A percentile compares a stretch with the other conserved stretches of the same genome.
phyloP scores from a whole-genome alignment of 176 grass and related monocot genomes.

The Coix lacrymajobi region DNA sequence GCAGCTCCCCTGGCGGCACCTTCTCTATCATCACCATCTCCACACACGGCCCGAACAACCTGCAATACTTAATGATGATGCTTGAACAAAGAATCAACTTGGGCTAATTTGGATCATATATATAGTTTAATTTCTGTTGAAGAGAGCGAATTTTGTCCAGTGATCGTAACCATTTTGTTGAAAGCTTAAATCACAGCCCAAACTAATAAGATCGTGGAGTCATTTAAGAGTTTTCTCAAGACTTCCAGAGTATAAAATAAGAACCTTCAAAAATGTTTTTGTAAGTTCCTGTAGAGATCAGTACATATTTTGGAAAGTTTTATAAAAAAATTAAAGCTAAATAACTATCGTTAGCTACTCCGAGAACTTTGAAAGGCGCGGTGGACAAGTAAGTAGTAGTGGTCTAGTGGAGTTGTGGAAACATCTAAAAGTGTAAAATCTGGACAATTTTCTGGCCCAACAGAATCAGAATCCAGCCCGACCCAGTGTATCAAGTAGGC shows the following conservation, averaged over 20 bases:
- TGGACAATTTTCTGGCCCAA: no score
- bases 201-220: background rate
- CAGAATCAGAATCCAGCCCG: no score
- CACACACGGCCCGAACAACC: constrained; percentile 51
- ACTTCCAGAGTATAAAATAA: background rate
- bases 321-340: background rate
- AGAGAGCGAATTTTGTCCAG: background rate
- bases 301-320: background rate
- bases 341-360: background rate
- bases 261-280: background rate
- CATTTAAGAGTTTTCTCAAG: background rate
- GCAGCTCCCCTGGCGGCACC: constrained; percentile 33
- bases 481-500: no score
- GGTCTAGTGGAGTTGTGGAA: no score
- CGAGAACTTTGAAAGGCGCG: no score
- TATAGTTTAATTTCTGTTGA: no score
- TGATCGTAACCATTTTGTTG: background rate
- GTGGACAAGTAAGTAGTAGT: no score
- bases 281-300: background rate
- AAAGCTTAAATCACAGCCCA: background rate
- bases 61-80: constrained; percentile 17
- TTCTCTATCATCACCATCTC: constrained; percentile 50
- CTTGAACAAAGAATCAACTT: background rate
- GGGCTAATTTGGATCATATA: background rate
- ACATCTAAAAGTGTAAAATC: no score